phyloP scores from a whole-genome alignment of 805 yeast genomes.

The Pichia thaimueangensis region DNA sequence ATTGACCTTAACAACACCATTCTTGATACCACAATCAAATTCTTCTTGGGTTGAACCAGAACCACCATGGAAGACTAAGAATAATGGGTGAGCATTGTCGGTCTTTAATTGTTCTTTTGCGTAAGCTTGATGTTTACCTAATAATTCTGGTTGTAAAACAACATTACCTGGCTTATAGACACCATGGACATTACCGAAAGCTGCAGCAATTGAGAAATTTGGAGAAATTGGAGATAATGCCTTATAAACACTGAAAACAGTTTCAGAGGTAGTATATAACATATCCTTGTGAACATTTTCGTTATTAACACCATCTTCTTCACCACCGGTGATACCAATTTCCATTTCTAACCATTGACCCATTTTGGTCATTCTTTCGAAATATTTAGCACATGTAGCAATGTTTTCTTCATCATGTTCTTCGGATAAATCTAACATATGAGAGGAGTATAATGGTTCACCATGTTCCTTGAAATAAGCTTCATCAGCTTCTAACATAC shows the following conservation, averaged over 20 bases:
- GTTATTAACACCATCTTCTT: conserved; percentile 99
- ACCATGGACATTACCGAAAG: conserved; percentile 99
- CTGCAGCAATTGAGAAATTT: conserved; percentile 99
- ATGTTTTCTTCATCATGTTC: conserved; percentile 96
- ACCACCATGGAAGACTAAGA: conserved; percentile 99
- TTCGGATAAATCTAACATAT: conserved; percentile 97
- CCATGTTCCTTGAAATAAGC: conserved; percentile 80
- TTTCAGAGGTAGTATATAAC: conserved; percentile 92
- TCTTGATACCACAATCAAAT: conserved; percentile 81
- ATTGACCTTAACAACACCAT: conserved; percentile 98
- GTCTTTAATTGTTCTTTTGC: conserved; percentile 63
- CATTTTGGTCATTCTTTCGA: conserved; percentile 88
- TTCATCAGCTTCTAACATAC: conserved; percentile 96
- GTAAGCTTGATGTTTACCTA: conserved; percentile 92
- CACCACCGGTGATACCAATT: conserved; percentile 99
- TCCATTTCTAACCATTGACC: conserved; percentile 99
- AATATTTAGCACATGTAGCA: conserved; percentile 88
- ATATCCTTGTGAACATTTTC: conserved; percentile 82
- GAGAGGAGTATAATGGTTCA: conserved; percentile 96
- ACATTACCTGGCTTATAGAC: conserved; percentile 99
- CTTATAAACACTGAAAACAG: conserved; percentile 85
- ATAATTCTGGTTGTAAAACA: conserved; percentile 81
- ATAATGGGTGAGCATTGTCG: conserved; percentile 60
- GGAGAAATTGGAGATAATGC: conserved; percentile 89
- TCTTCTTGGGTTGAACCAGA: conserved; percentile 94